These are phyloP conservation scores for Petrea volubilis DNA, from an alignment of 257 asterid genomes.

Conservation along the genomic window DNA sequence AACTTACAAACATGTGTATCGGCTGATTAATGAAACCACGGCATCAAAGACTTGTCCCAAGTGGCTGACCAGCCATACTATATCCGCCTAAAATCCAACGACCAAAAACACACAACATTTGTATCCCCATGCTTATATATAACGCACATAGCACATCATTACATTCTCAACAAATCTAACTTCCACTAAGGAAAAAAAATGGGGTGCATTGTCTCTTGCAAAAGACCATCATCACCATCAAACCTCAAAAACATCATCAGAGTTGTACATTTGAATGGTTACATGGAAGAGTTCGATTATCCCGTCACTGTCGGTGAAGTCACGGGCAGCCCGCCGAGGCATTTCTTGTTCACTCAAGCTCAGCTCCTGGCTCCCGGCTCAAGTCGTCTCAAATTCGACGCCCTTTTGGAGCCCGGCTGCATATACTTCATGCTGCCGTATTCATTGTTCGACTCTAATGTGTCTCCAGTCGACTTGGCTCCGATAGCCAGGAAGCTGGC, in stretches of 20 bases:
- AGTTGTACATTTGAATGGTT: slow-evolving; percentile 48
- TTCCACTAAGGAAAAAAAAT: background rate
- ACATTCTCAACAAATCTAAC: background rate
- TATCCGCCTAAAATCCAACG: background rate
- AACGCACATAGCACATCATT: background rate
- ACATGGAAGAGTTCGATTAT: slow-evolving; percentile 38
- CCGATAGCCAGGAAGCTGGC: slow-evolving; percentile 47
- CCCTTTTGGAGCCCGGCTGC: slow-evolving; percentile 39
- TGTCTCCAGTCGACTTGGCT: slow-evolving; percentile 51
- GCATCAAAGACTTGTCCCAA: background rate
- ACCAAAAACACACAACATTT: background rate
- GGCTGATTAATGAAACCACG: background rate
- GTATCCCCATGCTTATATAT: background rate
- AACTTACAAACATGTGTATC: background rate
- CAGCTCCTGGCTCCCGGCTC: slow-evolving; percentile 48
- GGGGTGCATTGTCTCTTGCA: slow-evolving; percentile 42
- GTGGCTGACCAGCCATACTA: background rate
- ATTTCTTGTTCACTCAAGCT: slow-evolving; percentile 46
- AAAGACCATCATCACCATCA: slow-evolving; percentile 8
- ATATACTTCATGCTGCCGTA: slow-evolving; percentile 55
- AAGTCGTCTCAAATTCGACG: slow-evolving; percentile 37
- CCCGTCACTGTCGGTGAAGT: slow-evolving; percentile 51
- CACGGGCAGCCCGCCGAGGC: slow-evolving; percentile 32
- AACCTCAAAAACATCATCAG: slow-evolving; percentile 31
- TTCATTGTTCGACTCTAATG: slow-evolving; percentile 42